Percentiles rank a stretch among this genome's conserved stretches.
Conservation (phyloP, 108 stramenopile species). For the Skeletonema marinoi region DNA sequence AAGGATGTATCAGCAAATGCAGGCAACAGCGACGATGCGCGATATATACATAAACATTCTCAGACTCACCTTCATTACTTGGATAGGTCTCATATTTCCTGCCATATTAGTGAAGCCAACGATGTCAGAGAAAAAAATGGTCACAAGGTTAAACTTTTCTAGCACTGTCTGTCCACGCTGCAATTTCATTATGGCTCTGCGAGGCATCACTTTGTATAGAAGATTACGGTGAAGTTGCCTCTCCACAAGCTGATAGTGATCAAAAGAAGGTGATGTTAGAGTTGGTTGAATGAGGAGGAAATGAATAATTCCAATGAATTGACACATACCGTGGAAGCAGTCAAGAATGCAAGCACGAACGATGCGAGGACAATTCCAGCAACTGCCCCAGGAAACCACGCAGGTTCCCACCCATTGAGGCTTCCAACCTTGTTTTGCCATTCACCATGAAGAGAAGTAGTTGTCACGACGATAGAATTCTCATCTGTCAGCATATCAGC, state of each 20-base stretch:
- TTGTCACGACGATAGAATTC: conserved; percentile 29
- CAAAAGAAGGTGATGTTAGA: background rate
- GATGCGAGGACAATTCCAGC: conserved; percentile 22
- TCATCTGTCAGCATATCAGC: conserved; percentile 14
- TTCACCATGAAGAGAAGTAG: conserved; percentile 20
- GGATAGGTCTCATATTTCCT: conserved; percentile 49
- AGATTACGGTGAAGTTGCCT: conserved; percentile 45
- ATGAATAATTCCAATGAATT: background rate
- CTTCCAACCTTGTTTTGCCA: conserved; percentile 38
- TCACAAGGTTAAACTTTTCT: conserved; percentile 63
- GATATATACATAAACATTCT: background rate
- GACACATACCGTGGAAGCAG: conserved; percentile 10
- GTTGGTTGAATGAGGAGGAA: background rate
- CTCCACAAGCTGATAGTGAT: conserved; percentile 24
- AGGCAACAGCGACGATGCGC: background rate
- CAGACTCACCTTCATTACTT: conserved; percentile 45
- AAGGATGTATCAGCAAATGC: background rate
- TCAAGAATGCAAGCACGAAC: conserved; percentile 23
- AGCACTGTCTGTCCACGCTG: conserved; percentile 49
- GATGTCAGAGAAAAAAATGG: conserved; percentile 83
- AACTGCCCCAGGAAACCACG: conserved; percentile 27
- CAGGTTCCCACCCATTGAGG: conserved; percentile 24
- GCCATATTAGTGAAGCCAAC: conserved; percentile 72
- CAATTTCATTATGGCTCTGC: conserved; percentile 33
- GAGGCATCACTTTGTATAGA: conserved; percentile 47